Evolutionary conservation across 1,284 basidiomycete genomes (phyloP).

Genomic region (Tilletia caries): DNA sequence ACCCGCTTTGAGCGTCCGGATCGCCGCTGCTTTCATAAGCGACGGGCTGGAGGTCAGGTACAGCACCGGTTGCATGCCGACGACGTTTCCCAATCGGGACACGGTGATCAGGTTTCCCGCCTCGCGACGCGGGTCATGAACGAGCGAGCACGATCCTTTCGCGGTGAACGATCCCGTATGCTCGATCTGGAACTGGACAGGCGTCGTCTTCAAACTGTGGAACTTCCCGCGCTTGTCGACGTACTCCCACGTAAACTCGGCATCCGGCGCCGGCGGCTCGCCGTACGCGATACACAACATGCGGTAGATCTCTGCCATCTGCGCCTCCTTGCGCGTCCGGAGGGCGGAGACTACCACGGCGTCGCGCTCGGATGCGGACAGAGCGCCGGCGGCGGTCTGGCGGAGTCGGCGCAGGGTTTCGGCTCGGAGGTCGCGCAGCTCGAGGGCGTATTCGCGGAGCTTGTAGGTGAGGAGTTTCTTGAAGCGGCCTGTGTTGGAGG

Average conservation of each 20-base stretch:
- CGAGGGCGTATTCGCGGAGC: constrained; percentile 81
- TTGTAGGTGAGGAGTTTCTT: constrained; percentile 80
- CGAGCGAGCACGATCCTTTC: constrained; percentile 78
- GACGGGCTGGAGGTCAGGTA: constrained; percentile 82
- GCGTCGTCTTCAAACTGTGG: constrained; percentile 70
- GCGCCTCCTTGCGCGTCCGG: constrained; percentile 69
- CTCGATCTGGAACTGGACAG: constrained; percentile 64
- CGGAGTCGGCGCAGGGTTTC: constrained; percentile 52
- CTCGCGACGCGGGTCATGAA: constrained; percentile 86
- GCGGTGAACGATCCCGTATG: constrained; percentile 57
- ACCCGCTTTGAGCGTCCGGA: constrained; percentile 73
- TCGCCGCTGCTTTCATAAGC: constrained; percentile 69
- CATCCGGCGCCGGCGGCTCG: constrained; percentile 34
- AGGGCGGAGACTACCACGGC: constrained; percentile 36
- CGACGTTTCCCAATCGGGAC: constrained; percentile 85
- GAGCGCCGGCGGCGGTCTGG: constrained; percentile 33
- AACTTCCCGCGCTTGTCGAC: constrained; percentile 76
- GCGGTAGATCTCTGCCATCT: constrained; percentile 80
- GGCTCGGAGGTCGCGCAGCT: constrained; percentile 66
- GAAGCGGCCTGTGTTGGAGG: constrained; percentile 69
- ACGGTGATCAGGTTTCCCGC: constrained; percentile 85
- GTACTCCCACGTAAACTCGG: constrained; percentile 46
- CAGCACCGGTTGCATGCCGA: constrained; percentile 75
- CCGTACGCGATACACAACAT: constrained; percentile 78
- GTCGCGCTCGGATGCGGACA: constrained; percentile 23